phyloP scores from a whole-genome alignment of 1,284 basidiomycete genomes.

The Fomitopsis betulina region DNA sequence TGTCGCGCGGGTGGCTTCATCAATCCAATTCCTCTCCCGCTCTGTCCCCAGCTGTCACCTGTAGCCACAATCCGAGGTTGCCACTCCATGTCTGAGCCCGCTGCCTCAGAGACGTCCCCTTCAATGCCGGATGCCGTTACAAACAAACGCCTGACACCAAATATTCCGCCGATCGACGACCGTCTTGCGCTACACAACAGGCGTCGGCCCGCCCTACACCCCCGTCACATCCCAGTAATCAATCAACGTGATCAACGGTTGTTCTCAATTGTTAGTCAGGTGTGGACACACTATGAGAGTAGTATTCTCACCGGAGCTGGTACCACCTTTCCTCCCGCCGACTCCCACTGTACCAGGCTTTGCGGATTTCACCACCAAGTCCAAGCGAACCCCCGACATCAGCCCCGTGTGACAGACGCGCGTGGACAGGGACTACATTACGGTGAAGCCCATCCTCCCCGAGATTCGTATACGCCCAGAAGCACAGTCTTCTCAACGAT shows the following conservation, averaged over 20 bases:
- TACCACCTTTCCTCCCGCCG: not conserved
- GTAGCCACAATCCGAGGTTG: not conserved
- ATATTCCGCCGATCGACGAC: not conserved
- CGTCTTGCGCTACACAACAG: not conserved
- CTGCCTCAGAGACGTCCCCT: not conserved
- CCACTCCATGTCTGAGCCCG: not conserved
- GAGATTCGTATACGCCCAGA: too few species aligned
- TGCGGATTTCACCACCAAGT: too few species aligned
- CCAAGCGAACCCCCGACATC: too few species aligned
- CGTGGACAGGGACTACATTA: too few species aligned
- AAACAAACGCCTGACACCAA: not conserved
- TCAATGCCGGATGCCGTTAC: not conserved
- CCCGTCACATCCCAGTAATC: not conserved
- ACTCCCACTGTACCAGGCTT: too few species aligned
- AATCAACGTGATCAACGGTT: not conserved
- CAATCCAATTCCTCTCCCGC: not conserved
- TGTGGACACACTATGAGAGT: too few species aligned
- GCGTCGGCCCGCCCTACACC: not conserved
- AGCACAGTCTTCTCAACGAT: too few species aligned
- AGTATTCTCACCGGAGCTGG: not conserved
- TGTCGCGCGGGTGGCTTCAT: not conserved
- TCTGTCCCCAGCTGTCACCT: not conserved
- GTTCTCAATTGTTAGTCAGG: not conserved
- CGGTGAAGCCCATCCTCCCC: too few species aligned
- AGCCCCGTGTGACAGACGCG: too few species aligned